Evolutionary conservation across 1,284 basidiomycete species (phyloP), one percentile per base, ranked within the genome.

Genomic region (Lentinula novae-zelandiae): DNA sequence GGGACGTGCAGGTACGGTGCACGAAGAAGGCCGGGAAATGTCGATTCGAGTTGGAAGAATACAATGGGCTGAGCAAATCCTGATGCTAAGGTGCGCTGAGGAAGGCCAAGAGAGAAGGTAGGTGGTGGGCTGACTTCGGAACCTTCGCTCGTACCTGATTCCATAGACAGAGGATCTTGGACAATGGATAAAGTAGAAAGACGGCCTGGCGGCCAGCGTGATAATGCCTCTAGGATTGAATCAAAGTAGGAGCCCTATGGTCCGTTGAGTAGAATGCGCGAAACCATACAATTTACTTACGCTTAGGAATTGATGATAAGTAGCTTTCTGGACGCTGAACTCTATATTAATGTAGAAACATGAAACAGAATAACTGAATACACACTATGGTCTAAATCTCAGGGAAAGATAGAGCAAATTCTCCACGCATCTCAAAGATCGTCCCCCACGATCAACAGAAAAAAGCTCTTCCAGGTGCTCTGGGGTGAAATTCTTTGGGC

Each of bases 21-120:
- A 51, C 75, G 74, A 7, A 81, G 69, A 53, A 90, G 74, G 0
- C 67, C 65, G 1, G 78, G 67, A 20, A 80, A 62, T 58, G 84
- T 68, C 2, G 79, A 71, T 49, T 86, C 80, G 36, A 90, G 76
- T 17, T 78, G 78, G 68, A 88, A 88, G 74, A 91, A 90, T 4
- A 90, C 87, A 55, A 91, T 72, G 0, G 89, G 89, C 67, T 91
- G 89, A 1, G 89, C 89, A 62, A 91, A 91, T 64, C 73, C 56
- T 51, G 31, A 1, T 51, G 38, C 53, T 39, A 60, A 17, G 8
- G 58, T 69, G 69, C 44, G 62, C 64, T 54, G 65, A 65, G 8
- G 59, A 66, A 59, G 62, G 56, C 64, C 60, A 69, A 66, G 13
- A 73, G 71, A 60, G 74, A 69, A 40, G 67, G 60, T 2, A n/a